These are phyloP conservation scores for Cryptococcus sp. DNA, from an alignment of 1,284 basidiomycete genomes.

Conservation along the genomic window DNA sequence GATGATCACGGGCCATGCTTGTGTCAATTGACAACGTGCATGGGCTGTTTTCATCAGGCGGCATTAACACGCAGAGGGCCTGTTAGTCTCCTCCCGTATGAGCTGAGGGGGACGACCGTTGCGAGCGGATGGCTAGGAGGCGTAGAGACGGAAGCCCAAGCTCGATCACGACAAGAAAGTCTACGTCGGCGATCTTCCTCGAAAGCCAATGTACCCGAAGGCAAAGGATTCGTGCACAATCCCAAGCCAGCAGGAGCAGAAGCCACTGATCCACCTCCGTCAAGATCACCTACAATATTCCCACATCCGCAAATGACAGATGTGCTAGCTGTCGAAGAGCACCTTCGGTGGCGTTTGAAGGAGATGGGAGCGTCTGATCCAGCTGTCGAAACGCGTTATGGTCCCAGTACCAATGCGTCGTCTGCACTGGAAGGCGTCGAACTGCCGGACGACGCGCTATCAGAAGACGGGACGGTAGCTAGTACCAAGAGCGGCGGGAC, in stretches of 20 bases:
- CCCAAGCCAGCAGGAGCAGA: slow-evolving; percentile 14
- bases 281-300: slow-evolving; percentile 34
- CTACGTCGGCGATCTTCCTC: slow-evolving; percentile 6
- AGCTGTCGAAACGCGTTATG: slow-evolving; percentile 46
- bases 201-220: slow-evolving; percentile 26
- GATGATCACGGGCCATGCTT: slow-evolving; percentile 47
- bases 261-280: slow-evolving; percentile 1
- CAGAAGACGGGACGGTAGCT: slow-evolving; percentile 21
- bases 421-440: slow-evolving; percentile 46
- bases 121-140: slow-evolving; percentile 39
- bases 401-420: slow-evolving; percentile 41
- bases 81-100: slow-evolving; percentile 38
- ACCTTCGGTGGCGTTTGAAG: slow-evolving; percentile 51
- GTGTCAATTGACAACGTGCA: slow-evolving; percentile 46
- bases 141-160: slow-evolving; percentile 39
- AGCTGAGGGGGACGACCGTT: slow-evolving; percentile 24
- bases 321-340: slow-evolving; percentile 53
- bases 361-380: slow-evolving; percentile 52
- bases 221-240: slow-evolving; percentile 44
- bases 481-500: neutral
- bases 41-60: slow-evolving; percentile 37
- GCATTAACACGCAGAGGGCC: slow-evolving; percentile 37
- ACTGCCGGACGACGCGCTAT: slow-evolving; percentile 20
- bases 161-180: slow-evolving; percentile 22
- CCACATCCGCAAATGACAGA: slow-evolving; percentile 55